Evolutionary conservation across 768 basidiomycete species (phyloP).

Genomic region (Paxillus ammoniavirescens): DNA sequence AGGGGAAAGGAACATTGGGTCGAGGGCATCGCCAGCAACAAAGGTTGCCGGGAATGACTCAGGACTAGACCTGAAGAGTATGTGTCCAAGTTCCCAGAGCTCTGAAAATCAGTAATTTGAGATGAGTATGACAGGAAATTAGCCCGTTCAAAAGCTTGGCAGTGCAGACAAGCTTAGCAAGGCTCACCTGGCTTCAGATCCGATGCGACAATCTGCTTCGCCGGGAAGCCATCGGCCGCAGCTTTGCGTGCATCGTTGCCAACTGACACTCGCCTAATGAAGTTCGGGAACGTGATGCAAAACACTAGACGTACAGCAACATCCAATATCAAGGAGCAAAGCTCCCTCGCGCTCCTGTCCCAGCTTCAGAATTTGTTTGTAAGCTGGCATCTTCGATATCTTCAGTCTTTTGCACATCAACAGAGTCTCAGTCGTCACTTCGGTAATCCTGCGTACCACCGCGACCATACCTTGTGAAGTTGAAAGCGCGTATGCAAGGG

Average conservation of each 20-base stretch:
- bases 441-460: neutral
- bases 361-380: constrained; percentile 32
- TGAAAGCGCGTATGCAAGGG: constrained; percentile 20
- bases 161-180: neutral
- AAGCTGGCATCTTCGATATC: constrained; percentile 19
- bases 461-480: constrained; percentile 14
- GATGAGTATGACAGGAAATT: neutral
- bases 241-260: constrained; percentile 42
- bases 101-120: constrained; percentile 29
- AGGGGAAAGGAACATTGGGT: constrained; percentile 41
- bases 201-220: constrained; percentile 34
- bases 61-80: constrained; percentile 53
- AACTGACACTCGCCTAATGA: constrained; percentile 22
- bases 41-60: constrained; percentile 55
- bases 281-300: neutral
- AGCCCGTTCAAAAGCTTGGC: neutral
- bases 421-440: no score
- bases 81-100: constrained; percentile 63
- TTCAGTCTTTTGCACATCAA: constrained; percentile 11
- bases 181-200: constrained; percentile 38
- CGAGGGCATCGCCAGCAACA: constrained; percentile 53
- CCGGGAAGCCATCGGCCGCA: constrained; percentile 38
- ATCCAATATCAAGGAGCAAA: constrained; percentile 44
- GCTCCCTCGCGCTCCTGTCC: constrained; percentile 35
- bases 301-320: constrained; percentile 35